Evolutionary conservation across 768 basidiomycete species (phyloP).

Genomic region (Melanogaster broomeanus): DNA sequence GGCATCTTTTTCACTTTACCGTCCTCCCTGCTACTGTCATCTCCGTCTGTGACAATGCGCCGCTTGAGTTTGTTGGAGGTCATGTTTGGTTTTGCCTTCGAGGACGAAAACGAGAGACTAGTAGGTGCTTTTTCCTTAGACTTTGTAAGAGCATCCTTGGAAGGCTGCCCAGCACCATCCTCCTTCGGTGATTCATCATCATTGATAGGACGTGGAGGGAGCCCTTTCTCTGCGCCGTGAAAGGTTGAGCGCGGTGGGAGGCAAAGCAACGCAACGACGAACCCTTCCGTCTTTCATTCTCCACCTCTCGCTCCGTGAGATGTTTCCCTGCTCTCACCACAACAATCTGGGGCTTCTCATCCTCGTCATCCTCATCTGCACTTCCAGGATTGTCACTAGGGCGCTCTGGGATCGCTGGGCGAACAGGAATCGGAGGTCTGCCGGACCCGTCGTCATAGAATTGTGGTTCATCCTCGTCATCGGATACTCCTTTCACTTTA

Average conservation of each 20-base stretch:
- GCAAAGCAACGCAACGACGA: conserved; percentile 15
- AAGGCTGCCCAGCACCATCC: conserved; percentile 31
- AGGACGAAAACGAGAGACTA: conserved; percentile 43
- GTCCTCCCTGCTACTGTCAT: conserved; percentile 27
- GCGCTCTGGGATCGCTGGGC: conserved; percentile 71
- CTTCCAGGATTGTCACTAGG: conserved; percentile 71
- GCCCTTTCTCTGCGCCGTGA: conserved; percentile 54
- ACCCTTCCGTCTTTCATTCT: conserved; percentile 79
- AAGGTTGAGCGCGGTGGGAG: conserved; percentile 3
- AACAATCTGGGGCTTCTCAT: conserved; percentile 88
- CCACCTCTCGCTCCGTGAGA: conserved; percentile 73
- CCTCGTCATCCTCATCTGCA: conserved; percentile 67
- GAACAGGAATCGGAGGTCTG: conserved; percentile 69
- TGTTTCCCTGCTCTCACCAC: conserved; percentile 90
- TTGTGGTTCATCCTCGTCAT: conserved; percentile 51
- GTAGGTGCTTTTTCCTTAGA: conserved; percentile 21
- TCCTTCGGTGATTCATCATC: conserved; percentile 20
- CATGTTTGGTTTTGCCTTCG: conserved; percentile 23
- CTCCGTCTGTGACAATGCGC: conserved; percentile 37
- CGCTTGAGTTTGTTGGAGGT: conserved; percentile 32
- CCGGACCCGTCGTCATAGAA: conserved; percentile 70
- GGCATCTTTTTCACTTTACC: conserved; percentile 26
- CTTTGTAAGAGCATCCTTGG: conserved; percentile 21
- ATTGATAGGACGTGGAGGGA: conserved; percentile 52
- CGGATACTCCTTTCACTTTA: conserved; percentile 53